A percentile compares a stretch with the other conserved stretches of the same genome.
Evolutionary conservation across 1,139 yeast genomes (phyloP).

Genomic region (Sugiyamaella castrensis): DNA sequence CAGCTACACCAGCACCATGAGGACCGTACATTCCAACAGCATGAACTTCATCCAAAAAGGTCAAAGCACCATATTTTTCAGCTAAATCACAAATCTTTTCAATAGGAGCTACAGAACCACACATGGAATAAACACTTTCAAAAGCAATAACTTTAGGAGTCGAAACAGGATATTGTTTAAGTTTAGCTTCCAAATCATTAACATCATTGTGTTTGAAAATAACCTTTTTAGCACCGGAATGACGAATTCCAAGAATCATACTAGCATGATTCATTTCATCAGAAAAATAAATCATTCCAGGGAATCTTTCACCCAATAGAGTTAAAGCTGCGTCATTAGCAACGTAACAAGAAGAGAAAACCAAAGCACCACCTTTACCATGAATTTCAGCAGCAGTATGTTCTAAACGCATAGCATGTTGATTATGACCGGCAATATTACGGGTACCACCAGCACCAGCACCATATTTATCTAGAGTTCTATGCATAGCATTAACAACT

Average conservation of each 20-base stretch:
- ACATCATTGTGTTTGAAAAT: slow-evolving; percentile 90
- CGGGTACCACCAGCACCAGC: slow-evolving; percentile 99
- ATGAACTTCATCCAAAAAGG: slow-evolving; percentile 96
- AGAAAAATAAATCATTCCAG: slow-evolving; percentile 85
- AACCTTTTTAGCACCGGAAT: slow-evolving; percentile 85
- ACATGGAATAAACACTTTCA: slow-evolving; percentile 97
- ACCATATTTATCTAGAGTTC: slow-evolving; percentile 83
- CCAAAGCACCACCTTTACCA: slow-evolving; percentile 92
- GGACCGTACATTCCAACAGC: slow-evolving; percentile 99
- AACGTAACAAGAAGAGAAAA: slow-evolving; percentile 91
- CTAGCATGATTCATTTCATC: slow-evolving; percentile 96
- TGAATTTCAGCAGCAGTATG: slow-evolving; percentile 85
- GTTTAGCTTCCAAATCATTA: slow-evolving; percentile 69
- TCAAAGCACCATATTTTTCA: slow-evolving; percentile 93
- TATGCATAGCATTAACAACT: slow-evolving; percentile 73
- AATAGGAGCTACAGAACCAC: slow-evolving; percentile 95
- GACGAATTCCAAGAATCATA: slow-evolving; percentile 93
- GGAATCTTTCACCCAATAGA: slow-evolving; percentile 83
- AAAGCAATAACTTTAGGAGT: slow-evolving; percentile 94
- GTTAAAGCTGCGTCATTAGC: slow-evolving; percentile 97
- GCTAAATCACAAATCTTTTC: slow-evolving; percentile 92
- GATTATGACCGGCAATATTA: slow-evolving; percentile 96
- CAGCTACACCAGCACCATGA: slow-evolving; percentile 99
- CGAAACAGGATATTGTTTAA: slow-evolving; percentile 75
- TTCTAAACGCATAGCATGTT: slow-evolving; percentile 82